Evolutionary conservation across 148 eudicot genomes (phyloP), one percentile per base, ranked within the genome.

Genomic region (Bassia scoparia): DNA sequence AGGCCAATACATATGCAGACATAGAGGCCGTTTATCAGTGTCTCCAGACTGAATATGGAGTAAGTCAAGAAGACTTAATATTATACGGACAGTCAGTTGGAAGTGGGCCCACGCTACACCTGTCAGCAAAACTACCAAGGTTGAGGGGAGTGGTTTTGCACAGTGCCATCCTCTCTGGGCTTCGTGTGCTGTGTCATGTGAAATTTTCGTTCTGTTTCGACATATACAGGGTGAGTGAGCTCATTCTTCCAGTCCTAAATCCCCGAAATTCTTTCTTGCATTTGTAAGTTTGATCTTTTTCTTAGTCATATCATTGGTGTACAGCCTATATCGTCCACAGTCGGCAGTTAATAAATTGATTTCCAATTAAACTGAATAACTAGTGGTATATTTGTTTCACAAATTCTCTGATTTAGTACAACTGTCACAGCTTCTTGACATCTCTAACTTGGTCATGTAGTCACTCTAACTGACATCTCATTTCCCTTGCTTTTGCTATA

Each of bases 31-130:
- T 92, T 37, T 96, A 96, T 33, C 94, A 87, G 79, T 96, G 99
- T 79, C 96, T 96, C 62, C 83, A 96, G 80, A 87, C 94, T 9
- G 94, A 92, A 74, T 96, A 92, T 55, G 99, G 99, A 53, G 77
- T 87, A 33, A 85, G 96, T 81, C 99, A 96, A 80, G 99, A 96
- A 83, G 90, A 96, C 78, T 70, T 96, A 62, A 92, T 96, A 78
- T 80, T 96, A 70, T 96, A 96, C 30, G 99, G 99, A 26, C 99
- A 96, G 78, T 96, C 99, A 4, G 99, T 96, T 58, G 99, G 99
- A 78, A 96, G 99, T 62, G 99, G 99, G 34, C 99, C 99, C 66
- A 96, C 97, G 17, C 75, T 96, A 64, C 99, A 96, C 78, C 80
- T 96, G 63, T 96, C 99, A 21, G 85, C 99, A 62, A 84, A 90